Evolutionary conservation across 2,329 filamentous ascomycete species (phyloP).

Genomic region (Aspergillus carbonarius): DNA sequence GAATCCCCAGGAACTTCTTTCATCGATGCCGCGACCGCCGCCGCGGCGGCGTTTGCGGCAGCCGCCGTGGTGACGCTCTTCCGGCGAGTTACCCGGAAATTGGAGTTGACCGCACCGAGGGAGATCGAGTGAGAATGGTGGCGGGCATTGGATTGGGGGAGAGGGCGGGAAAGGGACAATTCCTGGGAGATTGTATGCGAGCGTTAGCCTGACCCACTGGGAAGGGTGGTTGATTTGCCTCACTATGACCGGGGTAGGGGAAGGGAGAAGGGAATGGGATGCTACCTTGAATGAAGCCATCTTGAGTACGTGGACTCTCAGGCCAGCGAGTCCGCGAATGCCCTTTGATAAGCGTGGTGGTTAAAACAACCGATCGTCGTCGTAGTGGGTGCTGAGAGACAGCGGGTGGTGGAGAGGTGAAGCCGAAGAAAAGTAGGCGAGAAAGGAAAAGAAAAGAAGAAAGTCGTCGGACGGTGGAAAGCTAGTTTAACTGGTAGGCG

Average conservation of each 20-base stretch:
- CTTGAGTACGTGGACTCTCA: conserved; percentile 29
- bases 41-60: conserved; percentile 68
- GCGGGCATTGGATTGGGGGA: conserved; percentile 68
- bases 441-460: conserved; percentile 1
- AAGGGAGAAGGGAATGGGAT: conserved; percentile 8
- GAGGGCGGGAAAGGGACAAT: conserved; percentile 62
- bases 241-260: not conserved
- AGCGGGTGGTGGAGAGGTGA: not conserved
- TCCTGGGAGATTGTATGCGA: conserved; percentile 28
- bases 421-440: not conserved
- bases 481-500: conserved; percentile 6
- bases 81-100: conserved; percentile 83
- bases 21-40: conserved; percentile 62
- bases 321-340: conserved; percentile 31
- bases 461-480: conserved; percentile 1
- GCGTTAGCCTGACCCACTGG: conserved; percentile 21
- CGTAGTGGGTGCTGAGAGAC: not conserved
- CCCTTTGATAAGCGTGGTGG: conserved; percentile 12
- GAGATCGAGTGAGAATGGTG: conserved; percentile 81
- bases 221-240: not conserved
- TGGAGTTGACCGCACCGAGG: conserved; percentile 71
- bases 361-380: conserved; percentile 8
- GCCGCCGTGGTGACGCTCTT: conserved; percentile 86
- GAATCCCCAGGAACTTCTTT: conserved; percentile 60
- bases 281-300: conserved; percentile 46